phyloP scores from a whole-genome alignment of 495 filamentous ascomycete species.

The Aspergillus olivimuriae region DNA sequence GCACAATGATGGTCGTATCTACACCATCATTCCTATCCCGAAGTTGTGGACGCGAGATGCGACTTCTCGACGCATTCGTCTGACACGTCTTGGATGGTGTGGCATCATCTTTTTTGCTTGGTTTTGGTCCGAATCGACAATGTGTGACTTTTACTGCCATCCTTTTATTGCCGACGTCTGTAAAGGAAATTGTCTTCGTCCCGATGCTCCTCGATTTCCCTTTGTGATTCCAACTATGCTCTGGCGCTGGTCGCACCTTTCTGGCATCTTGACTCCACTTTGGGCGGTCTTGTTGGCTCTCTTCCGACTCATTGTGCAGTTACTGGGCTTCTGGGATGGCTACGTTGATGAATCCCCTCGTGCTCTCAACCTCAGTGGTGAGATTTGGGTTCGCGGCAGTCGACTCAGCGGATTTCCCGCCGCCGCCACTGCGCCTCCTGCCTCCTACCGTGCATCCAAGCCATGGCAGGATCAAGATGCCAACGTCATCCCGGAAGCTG shows the following conservation, averaged over 20 bases:
- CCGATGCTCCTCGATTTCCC: constrained; percentile 40
- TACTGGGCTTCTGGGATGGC: constrained; percentile 39
- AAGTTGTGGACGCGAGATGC: constrained; percentile 47
- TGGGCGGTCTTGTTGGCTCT: constrained; percentile 27
- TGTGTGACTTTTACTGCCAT: constrained; percentile 58
- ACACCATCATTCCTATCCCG: constrained; percentile 50
- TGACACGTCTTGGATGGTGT: constrained; percentile 53
- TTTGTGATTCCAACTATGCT: constrained; percentile 43
- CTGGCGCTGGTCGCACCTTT: constrained; percentile 39
- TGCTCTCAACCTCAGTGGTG: constrained; percentile 22
- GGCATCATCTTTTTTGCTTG: constrained; percentile 43
- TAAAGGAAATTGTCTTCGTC: constrained; percentile 39
- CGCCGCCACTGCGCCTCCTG: background rate
- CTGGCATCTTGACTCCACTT: constrained; percentile 23
- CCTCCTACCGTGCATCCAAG: constrained; percentile 8
- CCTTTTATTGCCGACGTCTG: constrained; percentile 41
- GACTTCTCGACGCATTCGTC: constrained; percentile 33
- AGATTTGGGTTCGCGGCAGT: constrained; percentile 31
- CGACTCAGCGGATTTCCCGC: constrained; percentile 12
- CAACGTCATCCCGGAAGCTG: constrained; percentile 4
- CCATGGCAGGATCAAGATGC: too few relatives aligned
- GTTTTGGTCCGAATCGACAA: constrained; percentile 53
- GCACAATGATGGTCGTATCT: constrained; percentile 20
- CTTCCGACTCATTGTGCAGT: constrained; percentile 26
- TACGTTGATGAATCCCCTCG: constrained; percentile 32